phyloP scores from a whole-genome alignment of 495 filamentous ascomycete genomes.

The Xylaria curta region DNA sequence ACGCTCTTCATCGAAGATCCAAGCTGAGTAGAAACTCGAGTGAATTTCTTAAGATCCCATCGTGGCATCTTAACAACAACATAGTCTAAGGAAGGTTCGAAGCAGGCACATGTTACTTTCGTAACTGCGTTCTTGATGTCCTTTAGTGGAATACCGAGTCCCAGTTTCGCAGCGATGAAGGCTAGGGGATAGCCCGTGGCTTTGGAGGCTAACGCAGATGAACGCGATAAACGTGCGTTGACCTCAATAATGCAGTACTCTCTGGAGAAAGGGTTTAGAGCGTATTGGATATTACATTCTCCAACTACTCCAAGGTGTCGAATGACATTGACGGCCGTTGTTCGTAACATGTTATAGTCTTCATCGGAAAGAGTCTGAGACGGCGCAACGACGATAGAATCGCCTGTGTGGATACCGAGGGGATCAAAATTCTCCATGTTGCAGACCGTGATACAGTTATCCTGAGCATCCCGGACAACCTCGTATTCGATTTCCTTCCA shows the following conservation, averaged over 20 bases:
- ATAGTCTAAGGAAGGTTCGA: slow-evolving; percentile 98
- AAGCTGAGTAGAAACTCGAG: slow-evolving; percentile 90
- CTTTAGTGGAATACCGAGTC: slow-evolving; percentile 92
- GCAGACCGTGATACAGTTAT: slow-evolving; percentile 99
- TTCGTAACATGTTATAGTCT: slow-evolving; percentile 99
- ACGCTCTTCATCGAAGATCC: slow-evolving; percentile 99
- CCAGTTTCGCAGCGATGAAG: slow-evolving; percentile 95
- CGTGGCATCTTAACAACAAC: slow-evolving; percentile 98
- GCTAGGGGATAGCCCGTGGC: slow-evolving; percentile 96
- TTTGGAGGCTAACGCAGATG: slow-evolving; percentile 94
- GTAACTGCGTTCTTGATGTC: slow-evolving; percentile 97
- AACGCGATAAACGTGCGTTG: slow-evolving; percentile 94
- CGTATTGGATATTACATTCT: slow-evolving; percentile 99
- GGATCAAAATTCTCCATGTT: slow-evolving; percentile 99
- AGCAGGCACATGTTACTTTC: slow-evolving; percentile 95
- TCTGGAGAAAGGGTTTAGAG: slow-evolving; percentile 92
- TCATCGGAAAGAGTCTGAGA: slow-evolving; percentile 97
- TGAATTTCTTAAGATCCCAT: slow-evolving; percentile 99
- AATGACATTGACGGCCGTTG: slow-evolving; percentile 98
- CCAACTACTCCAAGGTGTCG: slow-evolving; percentile 96
- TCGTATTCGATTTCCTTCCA: slow-evolving; percentile 99
- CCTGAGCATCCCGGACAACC: slow-evolving; percentile 91
- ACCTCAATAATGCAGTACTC: slow-evolving; percentile 99
- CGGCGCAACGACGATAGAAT: slow-evolving; percentile 97
- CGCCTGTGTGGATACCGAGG: slow-evolving; percentile 96